Evolutionary conservation across 2,329 filamentous ascomycete genomes (phyloP), one percentile per base, ranked within the genome.

Genomic region (Onygena corvina): DNA sequence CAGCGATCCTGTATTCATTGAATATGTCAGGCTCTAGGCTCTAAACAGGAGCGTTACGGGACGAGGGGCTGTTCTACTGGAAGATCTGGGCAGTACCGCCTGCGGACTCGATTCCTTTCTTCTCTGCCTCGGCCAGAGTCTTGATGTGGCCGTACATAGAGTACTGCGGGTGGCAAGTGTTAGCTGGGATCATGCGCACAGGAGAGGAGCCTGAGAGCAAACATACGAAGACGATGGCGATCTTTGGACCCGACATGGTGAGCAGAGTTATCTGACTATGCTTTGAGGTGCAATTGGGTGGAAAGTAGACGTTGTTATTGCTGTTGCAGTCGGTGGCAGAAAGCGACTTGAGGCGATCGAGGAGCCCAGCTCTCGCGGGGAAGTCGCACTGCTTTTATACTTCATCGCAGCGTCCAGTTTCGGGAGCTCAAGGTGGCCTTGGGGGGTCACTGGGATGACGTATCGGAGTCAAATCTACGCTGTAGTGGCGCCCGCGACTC

Each of bases 141-240:
- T 76, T 73, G 70, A 95, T 83, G 72, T 95, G 89, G 71, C 92
- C 90, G 72, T 92, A 94, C 79, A 88, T 85, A 58, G 87, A 93
- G 74, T 94, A 94, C 86, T 92, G 27, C 14, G 18, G 38, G 11
- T 45, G 49, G 29, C n/a, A 14, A 23, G 11, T 33, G 12, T 46
- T 11, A 14, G 14, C 44, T 5, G 45, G 27, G 31, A 3, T 8
- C 14, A 23, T 12, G 27, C 25, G 12, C 36, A 49, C 18, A 11
- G 16, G 30, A 12, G 54, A 45, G 1, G 6, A 5, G 40, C 20
- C 9, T 20, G 40, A 2, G 40, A 12, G 47, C 50, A 35, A 45
- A 78, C 84, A 59, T 76, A 89, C 85, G 69, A 80, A 93, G 67
- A 94, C 80, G 71, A 94, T 92, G 60, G 88, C 88, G 65, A 94